Conservation (phyloP, 768 basidiomycete species). For the Mrakia gelida region DNA sequence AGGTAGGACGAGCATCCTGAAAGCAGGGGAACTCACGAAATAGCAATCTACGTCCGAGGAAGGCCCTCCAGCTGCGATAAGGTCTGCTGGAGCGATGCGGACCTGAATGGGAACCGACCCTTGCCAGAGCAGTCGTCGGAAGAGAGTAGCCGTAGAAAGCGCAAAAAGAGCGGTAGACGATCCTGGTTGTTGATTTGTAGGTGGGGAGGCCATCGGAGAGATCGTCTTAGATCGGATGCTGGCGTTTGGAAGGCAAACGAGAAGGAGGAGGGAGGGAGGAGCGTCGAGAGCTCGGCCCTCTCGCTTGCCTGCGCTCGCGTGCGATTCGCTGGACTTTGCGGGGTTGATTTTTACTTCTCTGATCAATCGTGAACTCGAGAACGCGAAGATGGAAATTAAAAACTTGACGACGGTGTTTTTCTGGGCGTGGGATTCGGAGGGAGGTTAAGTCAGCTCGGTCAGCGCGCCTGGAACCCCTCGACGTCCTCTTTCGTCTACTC, state of each 20-base stretch:
- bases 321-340: no score
- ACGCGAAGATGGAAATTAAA: no score
- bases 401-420: no score
- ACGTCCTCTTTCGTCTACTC: no score
- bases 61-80: conserved; percentile 83
- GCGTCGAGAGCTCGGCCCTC: not conserved
- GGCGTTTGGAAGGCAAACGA: not conserved
- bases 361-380: no score
- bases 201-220: not conserved
- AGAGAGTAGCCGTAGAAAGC: conserved; percentile 40
- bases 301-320: no score
- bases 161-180: not conserved
- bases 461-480: no score
- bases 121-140: conserved; percentile 85
- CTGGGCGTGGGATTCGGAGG: no score
- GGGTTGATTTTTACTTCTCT: no score
- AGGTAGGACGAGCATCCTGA: not conserved
- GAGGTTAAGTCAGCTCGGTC: no score
- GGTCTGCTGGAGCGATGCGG: conserved; percentile 79
- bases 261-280: not conserved
- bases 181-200: not conserved
- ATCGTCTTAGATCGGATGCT: not conserved
- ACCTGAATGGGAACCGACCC: conserved; percentile 85
- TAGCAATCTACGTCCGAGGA: conserved; percentile 69
- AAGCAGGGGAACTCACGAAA: conserved; percentile 48